Percentiles rank a stretch among this genome's conserved stretches.
Evolutionary conservation across 2,329 filamentous ascomycete species (phyloP).

Genomic region (Epichloe sp.): DNA sequence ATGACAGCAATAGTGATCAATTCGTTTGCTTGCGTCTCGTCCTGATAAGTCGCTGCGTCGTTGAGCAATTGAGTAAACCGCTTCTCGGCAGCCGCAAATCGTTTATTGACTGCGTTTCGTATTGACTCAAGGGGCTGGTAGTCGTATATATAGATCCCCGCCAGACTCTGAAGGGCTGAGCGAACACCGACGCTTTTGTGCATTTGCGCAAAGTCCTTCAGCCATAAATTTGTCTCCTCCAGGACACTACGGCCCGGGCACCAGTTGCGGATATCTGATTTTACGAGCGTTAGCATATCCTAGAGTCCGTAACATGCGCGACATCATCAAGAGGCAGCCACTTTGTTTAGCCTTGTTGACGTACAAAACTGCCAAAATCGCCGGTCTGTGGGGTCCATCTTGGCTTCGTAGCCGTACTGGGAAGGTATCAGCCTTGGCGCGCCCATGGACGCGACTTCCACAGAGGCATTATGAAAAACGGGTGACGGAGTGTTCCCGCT

Average conservation of each 20-base stretch:
- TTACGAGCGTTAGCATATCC: background rate
- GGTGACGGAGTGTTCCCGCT: background rate
- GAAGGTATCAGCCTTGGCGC: constrained; percentile 11
- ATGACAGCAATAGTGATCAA: constrained; percentile 24
- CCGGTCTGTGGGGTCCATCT: constrained; percentile 21
- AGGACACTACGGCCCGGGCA: constrained; percentile 27
- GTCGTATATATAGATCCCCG: constrained; percentile 28
- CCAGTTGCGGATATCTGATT: constrained; percentile 25
- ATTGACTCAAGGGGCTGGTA: constrained; percentile 22
- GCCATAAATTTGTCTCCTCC: constrained; percentile 25
- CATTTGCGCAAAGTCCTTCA: constrained; percentile 27
- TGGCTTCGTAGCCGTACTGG: constrained; percentile 18
- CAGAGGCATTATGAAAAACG: background rate
- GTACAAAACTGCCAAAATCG: constrained; percentile 23
- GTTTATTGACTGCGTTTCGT: constrained; percentile 19
- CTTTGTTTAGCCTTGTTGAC: constrained; percentile 3
- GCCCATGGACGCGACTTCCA: constrained; percentile 3
- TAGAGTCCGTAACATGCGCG: background rate
- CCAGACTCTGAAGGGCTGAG: constrained; percentile 26
- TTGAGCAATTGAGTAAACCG: constrained; percentile 18
- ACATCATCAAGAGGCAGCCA: background rate
- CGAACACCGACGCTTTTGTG: constrained; percentile 21
- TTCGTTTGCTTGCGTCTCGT: constrained; percentile 16
- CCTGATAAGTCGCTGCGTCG: constrained; percentile 10
- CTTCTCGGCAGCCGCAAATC: constrained; percentile 18